phyloP scores from a whole-genome alignment of 2,329 filamentous ascomycete genomes.

The Fusarium humuli region DNA sequence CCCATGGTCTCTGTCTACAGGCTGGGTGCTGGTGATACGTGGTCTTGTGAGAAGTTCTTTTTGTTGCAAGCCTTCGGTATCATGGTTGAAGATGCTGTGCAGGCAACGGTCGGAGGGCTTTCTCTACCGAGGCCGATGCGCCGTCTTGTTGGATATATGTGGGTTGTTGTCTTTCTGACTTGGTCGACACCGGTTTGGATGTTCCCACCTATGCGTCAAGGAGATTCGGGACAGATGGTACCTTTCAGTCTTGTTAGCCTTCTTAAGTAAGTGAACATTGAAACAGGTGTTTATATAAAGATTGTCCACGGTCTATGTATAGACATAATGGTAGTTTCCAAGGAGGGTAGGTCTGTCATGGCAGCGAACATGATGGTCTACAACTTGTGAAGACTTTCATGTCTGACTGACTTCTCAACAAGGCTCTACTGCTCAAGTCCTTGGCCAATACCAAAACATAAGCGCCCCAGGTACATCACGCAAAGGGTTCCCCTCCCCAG shows the following conservation, averaged over 20 bases:
- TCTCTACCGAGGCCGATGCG: background rate
- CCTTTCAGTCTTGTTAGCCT: background rate
- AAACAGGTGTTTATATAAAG: no score
- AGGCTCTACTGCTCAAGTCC: background rate
- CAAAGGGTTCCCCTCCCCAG: slow-evolving; percentile 32
- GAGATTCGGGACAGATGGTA: background rate
- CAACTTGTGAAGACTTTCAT: no score
- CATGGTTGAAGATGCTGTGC: background rate
- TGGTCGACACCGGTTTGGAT: slow-evolving; percentile 1
- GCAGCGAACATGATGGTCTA: accelerated
- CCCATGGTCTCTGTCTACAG: background rate
- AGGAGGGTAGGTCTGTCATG: background rate
- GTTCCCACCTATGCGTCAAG: background rate
- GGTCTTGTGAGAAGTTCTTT: background rate
- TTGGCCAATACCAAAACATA: slow-evolving; percentile 41
- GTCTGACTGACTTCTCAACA: background rate
- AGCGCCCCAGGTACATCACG: slow-evolving; percentile 14
- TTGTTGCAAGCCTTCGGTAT: background rate
- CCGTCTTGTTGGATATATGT: background rate
- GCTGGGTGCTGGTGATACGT: background rate
- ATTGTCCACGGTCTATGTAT: background rate
- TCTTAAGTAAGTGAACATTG: accelerated
- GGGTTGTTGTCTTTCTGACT: background rate
- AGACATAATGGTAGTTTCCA: background rate
- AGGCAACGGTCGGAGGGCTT: background rate